Base-by-base conservation (phyloP, 2,329 filamentous ascomycete species). In the Fusarium sp. region DNA sequence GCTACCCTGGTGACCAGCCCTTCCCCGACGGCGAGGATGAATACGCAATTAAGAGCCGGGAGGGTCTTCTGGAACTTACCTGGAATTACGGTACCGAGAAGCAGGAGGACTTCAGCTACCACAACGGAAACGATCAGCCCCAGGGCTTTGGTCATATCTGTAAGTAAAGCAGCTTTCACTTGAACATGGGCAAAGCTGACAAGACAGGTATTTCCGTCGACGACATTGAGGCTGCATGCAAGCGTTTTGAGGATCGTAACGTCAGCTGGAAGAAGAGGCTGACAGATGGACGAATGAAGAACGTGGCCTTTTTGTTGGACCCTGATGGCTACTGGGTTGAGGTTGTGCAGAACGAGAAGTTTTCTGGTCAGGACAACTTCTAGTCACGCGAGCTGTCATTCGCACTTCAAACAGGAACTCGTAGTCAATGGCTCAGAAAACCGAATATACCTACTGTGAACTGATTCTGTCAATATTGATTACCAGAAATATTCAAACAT, bases 131-230 rank as follows among this genome's bases (percentile, higher is more conserved):
- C 76, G 83, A 88, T 38, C 83, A 96, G 75, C 94, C 94, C 1
- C 93, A 97, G 76, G 95, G 95, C 1, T 98, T 97, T 67, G 93
- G 94, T 0, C 93, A 97, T 73, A 93, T 97, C 61, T 96, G 92
- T 90, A 77, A 79, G 86, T 81, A 44, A 25, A 15, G 52, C 9
- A 12, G 5, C 13, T 13, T 35, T 5, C 11, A 7, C 11, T 15
- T 25, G 12, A n/a, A 5, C 1, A 15, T 41, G 19, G n/a, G 25
- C 28, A 39, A 28, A 10, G 54, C 70, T 75, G 28, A 76, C 49
- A 22, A 7, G 7, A n/a, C 46, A 91, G 88, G 88, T 73, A 80
- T 98, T 49, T 84, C 89, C 2, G 93, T 97, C 11, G 94, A 98
- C 73, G 88, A 96, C 73, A 74, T 98, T n/a, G 88, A 95, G 49